phyloP scores from a whole-genome alignment of 129 eudicot species.

The Pseudognaphalium luteoalbum region DNA sequence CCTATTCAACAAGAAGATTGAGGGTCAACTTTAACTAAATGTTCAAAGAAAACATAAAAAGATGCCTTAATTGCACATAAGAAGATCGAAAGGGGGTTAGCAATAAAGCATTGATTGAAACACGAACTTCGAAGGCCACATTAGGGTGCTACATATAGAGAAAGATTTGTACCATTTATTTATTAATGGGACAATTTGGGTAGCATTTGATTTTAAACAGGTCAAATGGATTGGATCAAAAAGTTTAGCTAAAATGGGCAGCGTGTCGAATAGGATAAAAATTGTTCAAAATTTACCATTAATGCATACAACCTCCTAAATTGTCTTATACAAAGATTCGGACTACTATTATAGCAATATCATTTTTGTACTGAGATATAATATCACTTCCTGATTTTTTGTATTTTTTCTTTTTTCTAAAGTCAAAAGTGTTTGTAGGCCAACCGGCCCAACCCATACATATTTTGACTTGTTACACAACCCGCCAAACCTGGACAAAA shows the following conservation, averaged over 20 bases:
- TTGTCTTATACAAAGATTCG: neutral
- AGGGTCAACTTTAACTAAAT: neutral
- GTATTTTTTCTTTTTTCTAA: too few relatives aligned
- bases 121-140: neutral
- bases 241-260: neutral
- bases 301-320: neutral
- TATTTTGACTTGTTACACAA: too few relatives aligned
- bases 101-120: neutral
- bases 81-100: neutral
- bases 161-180: slow-evolving; percentile 8
- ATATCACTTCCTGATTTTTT: neutral
- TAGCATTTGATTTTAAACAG: neutral
- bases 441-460: neutral
- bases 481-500: too few relatives aligned
- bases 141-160: neutral
- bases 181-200: neutral
- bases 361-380: neutral
- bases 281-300: neutral
- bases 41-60: neutral
- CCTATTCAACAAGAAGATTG: slow-evolving; percentile 49
- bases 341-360: neutral
- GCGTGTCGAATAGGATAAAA: neutral
- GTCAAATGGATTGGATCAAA: neutral
- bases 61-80: neutral
- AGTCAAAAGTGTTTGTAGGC: neutral